Evolutionary conservation across 1,139 yeast genomes (phyloP).

Genomic region (Geotrichum macrosporum): DNA sequence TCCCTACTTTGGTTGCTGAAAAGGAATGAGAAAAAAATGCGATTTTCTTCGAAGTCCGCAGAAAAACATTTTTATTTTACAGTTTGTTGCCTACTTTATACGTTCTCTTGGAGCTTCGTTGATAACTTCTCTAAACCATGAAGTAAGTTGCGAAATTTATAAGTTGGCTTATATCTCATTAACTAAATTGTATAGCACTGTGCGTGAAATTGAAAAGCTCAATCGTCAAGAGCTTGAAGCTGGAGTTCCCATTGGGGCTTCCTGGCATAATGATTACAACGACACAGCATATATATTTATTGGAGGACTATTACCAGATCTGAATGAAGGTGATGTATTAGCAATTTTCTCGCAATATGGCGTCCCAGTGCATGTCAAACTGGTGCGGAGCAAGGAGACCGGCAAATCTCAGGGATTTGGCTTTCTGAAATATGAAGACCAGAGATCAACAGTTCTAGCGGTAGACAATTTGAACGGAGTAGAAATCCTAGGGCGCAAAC

Average conservation of each 20-base stretch:
- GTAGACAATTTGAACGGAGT: constrained; percentile 84
- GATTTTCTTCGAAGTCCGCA: too few relatives aligned
- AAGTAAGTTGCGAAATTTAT: too few relatives aligned
- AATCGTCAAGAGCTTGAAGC: constrained; percentile 63
- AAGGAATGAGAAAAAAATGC: too few relatives aligned
- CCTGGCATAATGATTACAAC: constrained; percentile 85
- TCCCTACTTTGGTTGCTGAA: too few relatives aligned
- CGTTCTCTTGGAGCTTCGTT: too few relatives aligned
- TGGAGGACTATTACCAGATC: constrained; percentile 62
- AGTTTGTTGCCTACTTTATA: too few relatives aligned
- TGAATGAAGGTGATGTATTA: constrained; percentile 71
- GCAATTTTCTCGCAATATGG: constrained; percentile 88
- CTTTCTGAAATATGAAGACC: constrained; percentile 77
- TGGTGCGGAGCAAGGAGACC: constrained; percentile 63
- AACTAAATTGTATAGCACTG: constrained; percentile 19
- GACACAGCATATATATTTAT: constrained; percentile 66
- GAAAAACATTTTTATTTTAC: too few relatives aligned
- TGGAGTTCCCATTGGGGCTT: constrained; percentile 55
- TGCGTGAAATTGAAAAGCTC: constrained; percentile 50
- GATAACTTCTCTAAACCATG: too few relatives aligned
- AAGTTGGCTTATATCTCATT: too few relatives aligned
- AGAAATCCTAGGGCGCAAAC: constrained; percentile 51
- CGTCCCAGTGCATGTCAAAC: constrained; percentile 69
- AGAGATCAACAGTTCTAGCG: constrained; percentile 75
- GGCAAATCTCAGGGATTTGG: constrained; percentile 76